Evolutionary conservation across 441 rosid species (phyloP), one percentile per base, ranked within the genome.

Genomic region (Manihot esculenta): DNA sequence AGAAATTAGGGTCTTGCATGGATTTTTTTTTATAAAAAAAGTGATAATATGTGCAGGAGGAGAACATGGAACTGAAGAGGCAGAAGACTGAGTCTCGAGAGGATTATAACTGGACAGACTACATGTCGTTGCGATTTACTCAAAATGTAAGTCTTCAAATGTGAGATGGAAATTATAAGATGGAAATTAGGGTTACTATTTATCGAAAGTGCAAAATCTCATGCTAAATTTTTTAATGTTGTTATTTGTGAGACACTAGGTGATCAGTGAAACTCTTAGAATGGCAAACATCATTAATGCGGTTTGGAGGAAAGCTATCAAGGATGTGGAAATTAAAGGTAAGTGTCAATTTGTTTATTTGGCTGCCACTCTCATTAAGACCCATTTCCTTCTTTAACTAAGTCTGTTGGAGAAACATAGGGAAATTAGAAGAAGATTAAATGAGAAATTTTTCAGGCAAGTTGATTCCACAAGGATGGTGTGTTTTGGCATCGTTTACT

Each of bases 401-500:
- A 30, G n/a, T n/a, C n/a, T n/a, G n/a, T n/a, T n/a, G n/a, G n/a
- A n/a, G n/a, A n/a, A n/a, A n/a, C n/a, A n/a, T n/a, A n/a, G n/a
- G n/a, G n/a, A n/a, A n/a, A n/a, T n/a, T n/a, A n/a, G n/a, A n/a
- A n/a, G n/a, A n/a, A n/a, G n/a, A n/a, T n/a, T n/a, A n/a, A n/a
- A n/a, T n/a, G n/a, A n/a, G n/a, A n/a, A n/a, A n/a, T n/a, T 63
- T 75, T 76, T 73, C 83, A 94, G 98, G 95, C 63, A 73, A 87
- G 76, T 76, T 84, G 71, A 94, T 92, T 72, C 99, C 97, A 47
- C 70, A 86, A 87, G 99, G 95, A 66, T 94, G 99, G 97, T 92
- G 97, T 57, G 88, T 90, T 58, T 71, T 94, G 50, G 86, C 95
- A 33, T 92, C 89, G 72, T 85, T 94, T 62, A 83, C 86, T 72